These are phyloP conservation scores for Carex scoparia DNA, from an alignment of 176 grass and related monocot species.

Conservation along the genomic window DNA sequence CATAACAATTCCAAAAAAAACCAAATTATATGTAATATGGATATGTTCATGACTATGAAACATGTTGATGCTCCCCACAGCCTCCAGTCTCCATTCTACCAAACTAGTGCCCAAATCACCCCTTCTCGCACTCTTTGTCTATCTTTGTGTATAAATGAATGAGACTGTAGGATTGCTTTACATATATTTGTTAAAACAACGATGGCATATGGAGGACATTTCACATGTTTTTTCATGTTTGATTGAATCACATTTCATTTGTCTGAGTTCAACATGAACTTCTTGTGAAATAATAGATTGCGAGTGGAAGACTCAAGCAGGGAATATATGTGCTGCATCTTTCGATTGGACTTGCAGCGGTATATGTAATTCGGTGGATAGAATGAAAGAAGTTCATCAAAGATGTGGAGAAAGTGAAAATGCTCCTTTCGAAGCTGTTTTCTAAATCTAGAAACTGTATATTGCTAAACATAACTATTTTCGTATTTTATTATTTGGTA, in stretches of 20 bases:
- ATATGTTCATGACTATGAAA: background rate
- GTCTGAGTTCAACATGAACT: background rate
- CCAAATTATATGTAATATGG: background rate
- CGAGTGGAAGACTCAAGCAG: slow-evolving; percentile 82
- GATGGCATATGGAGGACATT: background rate
- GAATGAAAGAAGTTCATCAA: slow-evolving; percentile 71
- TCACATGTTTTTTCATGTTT: background rate
- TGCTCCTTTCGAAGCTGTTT: slow-evolving; percentile 37
- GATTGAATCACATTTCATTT: background rate
- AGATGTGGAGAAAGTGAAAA: slow-evolving; percentile 57
- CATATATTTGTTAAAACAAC: background rate
- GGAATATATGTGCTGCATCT: slow-evolving; percentile 61
- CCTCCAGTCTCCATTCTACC: background rate
- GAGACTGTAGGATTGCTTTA: background rate
- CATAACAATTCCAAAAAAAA: background rate
- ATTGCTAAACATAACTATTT: background rate
- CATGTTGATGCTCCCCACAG: background rate
- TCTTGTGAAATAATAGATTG: slow-evolving; percentile 41
- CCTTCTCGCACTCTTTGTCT: background rate
- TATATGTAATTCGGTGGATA: slow-evolving; percentile 73
- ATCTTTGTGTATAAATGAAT: background rate
- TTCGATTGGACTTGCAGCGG: slow-evolving; percentile 93
- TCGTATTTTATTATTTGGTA: background rate
- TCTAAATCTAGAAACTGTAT: slow-evolving; percentile 26
- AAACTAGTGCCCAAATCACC: background rate